Evolutionary conservation across 2,329 filamentous ascomycete genomes (phyloP), one percentile per base, ranked within the genome.

Genomic region (Penicillium sp.): DNA sequence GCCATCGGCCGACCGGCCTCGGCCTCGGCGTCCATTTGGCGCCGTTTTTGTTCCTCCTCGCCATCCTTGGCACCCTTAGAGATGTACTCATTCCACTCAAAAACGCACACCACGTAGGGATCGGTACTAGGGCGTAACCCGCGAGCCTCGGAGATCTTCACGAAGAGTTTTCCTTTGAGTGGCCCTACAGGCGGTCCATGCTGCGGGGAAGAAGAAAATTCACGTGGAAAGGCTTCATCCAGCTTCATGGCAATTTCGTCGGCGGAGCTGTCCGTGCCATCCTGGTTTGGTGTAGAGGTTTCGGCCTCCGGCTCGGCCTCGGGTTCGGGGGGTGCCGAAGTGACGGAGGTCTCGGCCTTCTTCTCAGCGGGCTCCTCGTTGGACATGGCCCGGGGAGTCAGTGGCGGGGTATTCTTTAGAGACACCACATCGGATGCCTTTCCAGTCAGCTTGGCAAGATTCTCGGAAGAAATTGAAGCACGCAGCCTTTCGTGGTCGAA

Each of bases 61-160:
- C 82, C 79, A 47, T 75, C 76, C 57, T 85, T 82, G 10, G 91
- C 88, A 2, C 89, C 89, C 48, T 88, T 86, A 1, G 93, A 97
- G 48, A 98, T 95, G 61, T 95, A 86, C 70, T 98, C 93, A 65
- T 92, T 95, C 68, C 89, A 88, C 69, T 98, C 93, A 65, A 97
- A 98, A 24, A 96, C 91, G 51, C 88, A 95, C 9, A 98, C 90
- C 45, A 96, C 89, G 64, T 98, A 98, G 1, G 93, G 93, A 63
- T 96, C 89, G 51, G 84, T 83, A 66, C 89, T 89, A 50, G 84
- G 88, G 53, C 87, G 81, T 45, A 98, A 74, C 8, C 88, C 89
- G 62, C 89, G 81, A 42, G 87, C 93, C 69, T 96, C 89, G 44
- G 84, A 79, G 47, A 98, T 93, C 66, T 88, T 90, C 61, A 98